Percentiles rank a stretch among this genome's conserved stretches.
Evolutionary conservation across 768 basidiomycete genomes (phyloP).

Genomic region (Podaxis carcinomalis): DNA sequence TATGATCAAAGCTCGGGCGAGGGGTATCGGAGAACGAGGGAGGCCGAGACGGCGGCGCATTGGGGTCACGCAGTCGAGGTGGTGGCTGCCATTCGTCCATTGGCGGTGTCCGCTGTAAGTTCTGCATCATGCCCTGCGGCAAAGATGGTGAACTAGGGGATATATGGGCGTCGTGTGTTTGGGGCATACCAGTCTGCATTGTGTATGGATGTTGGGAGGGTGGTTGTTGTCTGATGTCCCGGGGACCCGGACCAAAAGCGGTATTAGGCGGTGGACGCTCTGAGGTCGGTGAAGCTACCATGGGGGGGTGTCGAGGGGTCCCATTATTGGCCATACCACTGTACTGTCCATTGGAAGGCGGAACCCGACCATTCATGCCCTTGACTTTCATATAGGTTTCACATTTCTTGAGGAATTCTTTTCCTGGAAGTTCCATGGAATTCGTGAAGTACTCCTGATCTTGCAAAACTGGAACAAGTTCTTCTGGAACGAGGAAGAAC

Average conservation of each 20-base stretch:
- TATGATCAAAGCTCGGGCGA: constrained; percentile 39
- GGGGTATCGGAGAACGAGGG: constrained; percentile 49
- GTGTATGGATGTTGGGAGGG: constrained; percentile 26
- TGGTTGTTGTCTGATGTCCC: constrained; percentile 23
- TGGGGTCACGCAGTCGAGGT: constrained; percentile 35
- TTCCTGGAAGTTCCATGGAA: constrained; percentile 84
- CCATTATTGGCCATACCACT: constrained; percentile 40
- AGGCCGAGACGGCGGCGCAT: constrained; percentile 35
- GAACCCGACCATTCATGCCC: constrained; percentile 51
- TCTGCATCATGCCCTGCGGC: constrained; percentile 45
- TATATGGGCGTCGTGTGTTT: constrained; percentile 30
- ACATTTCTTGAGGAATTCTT: constrained; percentile 94
- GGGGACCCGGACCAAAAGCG: constrained; percentile 35
- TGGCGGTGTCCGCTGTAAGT: constrained; percentile 25
- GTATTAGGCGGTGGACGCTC: constrained; percentile 44
- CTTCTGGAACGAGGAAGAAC: constrained; percentile 90
- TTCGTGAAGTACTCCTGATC: constrained; percentile 92
- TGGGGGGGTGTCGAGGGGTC: constrained; percentile 31
- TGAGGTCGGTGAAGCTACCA: constrained; percentile 30
- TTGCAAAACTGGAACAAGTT: constrained; percentile 79
- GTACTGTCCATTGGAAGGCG: constrained; percentile 28
- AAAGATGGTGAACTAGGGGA: constrained; percentile 42
- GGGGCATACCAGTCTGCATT: constrained; percentile 34
- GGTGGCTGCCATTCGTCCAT: constrained; percentile 42
- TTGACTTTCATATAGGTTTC: constrained; percentile 84